Base-by-base conservation (phyloP, 345 rosid genomes). In the Dipteronia dyeriana region DNA sequence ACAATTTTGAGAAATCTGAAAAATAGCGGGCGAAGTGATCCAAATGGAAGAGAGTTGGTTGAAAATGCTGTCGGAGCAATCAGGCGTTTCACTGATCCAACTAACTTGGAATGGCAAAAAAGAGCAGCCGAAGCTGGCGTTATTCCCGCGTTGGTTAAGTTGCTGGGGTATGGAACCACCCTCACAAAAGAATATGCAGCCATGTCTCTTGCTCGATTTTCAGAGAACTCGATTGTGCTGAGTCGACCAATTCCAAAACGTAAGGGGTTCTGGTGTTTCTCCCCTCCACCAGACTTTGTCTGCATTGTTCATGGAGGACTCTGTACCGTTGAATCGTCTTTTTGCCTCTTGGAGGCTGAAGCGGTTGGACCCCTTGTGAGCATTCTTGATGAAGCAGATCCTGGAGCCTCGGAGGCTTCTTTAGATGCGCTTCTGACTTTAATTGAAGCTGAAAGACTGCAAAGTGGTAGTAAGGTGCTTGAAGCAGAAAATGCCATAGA, bases 291-390 rank as follows among this genome's bases (percentile, higher is more conserved):
- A 16, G 89, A 85, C 76, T 64, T 76, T 29, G 68, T 68, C 66
- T 91, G 95, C 81, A 53, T 3, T 54, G 78, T 88, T 70, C 95
- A 91, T 66, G 81, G 85, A 54, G 95, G 95, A 70, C 53, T 91
- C 17, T 91, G 95, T 82, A 60, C 86, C 4, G 81, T 87, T 59
- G 81, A 86, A 76, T 82, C 90, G 23, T 89, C 95, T 45, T 91
- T 88, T 82, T 91, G 95, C 83, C 91, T 91, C 56, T 51, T 91
- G 31, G 91, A 89, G 78, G 92, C 95, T 34, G 78, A 84, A 57
- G 91, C 95, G 4, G 80, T 91, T 43, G 70, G 63, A 49, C 88
- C 92, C 3, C 87, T 91, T 62, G 90, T 80, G 49, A 78, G 78
- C 70, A 82, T 88, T 59, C 90, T 91, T 41, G 76, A 79, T 61